These are phyloP conservation scores for Pseudocercospora eumusae DNA, from an alignment of 2,329 filamentous ascomycete genomes.

Conservation along the genomic window DNA sequence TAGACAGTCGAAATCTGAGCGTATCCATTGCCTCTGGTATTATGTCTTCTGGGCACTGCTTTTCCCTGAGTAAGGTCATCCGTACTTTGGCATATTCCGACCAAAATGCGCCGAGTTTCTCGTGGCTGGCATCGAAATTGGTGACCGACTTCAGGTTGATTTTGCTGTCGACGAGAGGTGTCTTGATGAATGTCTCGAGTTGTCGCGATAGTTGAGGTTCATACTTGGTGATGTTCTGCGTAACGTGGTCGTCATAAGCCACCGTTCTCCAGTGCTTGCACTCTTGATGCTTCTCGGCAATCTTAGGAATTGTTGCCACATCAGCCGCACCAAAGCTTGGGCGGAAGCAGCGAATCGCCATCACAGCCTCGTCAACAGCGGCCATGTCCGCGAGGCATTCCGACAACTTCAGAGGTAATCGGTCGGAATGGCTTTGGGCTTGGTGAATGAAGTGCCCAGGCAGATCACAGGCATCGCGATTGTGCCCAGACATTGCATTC, in stretches of 20 bases:
- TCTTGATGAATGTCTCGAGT: background rate
- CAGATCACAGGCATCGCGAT: background rate
- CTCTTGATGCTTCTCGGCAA: no score
- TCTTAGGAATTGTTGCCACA: background rate
- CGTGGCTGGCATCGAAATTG: constrained; percentile 7
- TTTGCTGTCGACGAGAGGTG: background rate
- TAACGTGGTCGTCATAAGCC: background rate
- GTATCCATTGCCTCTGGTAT: background rate
- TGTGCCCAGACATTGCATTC: background rate
- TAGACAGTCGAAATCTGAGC: background rate
- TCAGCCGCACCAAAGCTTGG: background rate
- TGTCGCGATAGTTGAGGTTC: background rate
- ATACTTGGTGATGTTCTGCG: background rate
- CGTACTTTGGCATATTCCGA: background rate
- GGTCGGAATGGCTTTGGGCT: background rate
- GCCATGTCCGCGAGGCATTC: constrained; percentile 6
- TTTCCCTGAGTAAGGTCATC: background rate
- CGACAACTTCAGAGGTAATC: background rate
- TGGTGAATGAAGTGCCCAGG: background rate
- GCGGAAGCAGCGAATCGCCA: background rate
- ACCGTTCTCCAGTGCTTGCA: no score
- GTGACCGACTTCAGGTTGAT: background rate
- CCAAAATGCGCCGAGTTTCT: constrained; percentile 8
- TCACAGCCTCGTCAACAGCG: constrained; percentile 9
- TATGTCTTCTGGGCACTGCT: background rate